phyloP scores from a whole-genome alignment of 805 yeast genomes.

The Pichia nanzhaoensis region DNA sequence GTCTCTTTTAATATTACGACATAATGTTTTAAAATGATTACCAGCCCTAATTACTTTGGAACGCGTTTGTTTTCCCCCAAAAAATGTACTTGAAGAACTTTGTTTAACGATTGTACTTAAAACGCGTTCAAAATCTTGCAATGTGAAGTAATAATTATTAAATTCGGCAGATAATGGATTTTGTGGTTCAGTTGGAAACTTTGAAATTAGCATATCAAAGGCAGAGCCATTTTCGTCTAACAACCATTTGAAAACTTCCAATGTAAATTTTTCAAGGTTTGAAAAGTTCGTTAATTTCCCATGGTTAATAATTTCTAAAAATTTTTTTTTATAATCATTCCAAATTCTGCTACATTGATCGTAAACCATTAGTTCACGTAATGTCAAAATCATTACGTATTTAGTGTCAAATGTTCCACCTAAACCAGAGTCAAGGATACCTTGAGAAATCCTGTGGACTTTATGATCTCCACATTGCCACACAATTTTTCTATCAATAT shows the following conservation, averaged over 20 bases:
- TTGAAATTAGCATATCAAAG: background rate
- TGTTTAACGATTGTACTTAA: slow-evolving; percentile 13
- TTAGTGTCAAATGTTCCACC: slow-evolving; percentile 10
- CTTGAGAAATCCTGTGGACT: slow-evolving; percentile 17
- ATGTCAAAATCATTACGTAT: slow-evolving; percentile 32
- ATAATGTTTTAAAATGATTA: background rate
- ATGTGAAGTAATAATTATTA: slow-evolving; percentile 19
- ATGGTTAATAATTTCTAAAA: slow-evolving; percentile 9
- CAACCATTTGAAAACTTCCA: slow-evolving; percentile 15
- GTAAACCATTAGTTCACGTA: slow-evolving; percentile 36
- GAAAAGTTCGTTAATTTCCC: slow-evolving; percentile 22
- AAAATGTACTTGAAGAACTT: background rate
- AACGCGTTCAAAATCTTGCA: slow-evolving; percentile 20
- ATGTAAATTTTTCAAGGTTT: slow-evolving; percentile 33
- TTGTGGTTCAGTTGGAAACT: slow-evolving; percentile 15
- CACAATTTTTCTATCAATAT: slow-evolving; percentile 50
- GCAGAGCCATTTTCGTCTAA: background rate
- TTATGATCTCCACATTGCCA: slow-evolving; percentile 43
- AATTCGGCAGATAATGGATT: slow-evolving; percentile 17
- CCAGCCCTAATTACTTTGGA: background rate
- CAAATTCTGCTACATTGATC: slow-evolving; percentile 24
- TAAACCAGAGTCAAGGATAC: slow-evolving; percentile 20
- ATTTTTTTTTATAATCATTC: slow-evolving; percentile 18
- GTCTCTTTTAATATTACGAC: slow-evolving; percentile 3
- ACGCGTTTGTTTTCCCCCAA: slow-evolving; percentile 1